Evolutionary conservation across 2,329 filamentous ascomycete genomes (phyloP), one percentile per base, ranked within the genome.

Genomic region (Aureobasidium sp.): DNA sequence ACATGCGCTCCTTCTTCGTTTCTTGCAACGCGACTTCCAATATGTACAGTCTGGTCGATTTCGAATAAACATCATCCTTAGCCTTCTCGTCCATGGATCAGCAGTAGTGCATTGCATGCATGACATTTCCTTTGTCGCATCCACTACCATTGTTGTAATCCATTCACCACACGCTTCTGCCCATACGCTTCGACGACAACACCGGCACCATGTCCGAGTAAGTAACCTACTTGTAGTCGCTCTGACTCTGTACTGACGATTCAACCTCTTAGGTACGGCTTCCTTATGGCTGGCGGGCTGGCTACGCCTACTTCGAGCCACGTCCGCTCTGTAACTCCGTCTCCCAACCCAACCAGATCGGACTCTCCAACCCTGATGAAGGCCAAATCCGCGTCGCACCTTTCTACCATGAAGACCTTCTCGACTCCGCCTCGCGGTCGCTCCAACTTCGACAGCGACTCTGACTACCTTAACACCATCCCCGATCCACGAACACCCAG

Each of bases 401-500:
- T 61, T 41, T n/a, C 59, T 9, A 61, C 48, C 11, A 48, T 61
- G 48, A 49, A 50, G 11, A 27, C 49, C 16, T 47, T 61, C 37
- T 45, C 49, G 10, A 54, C 59, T 1, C 42, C 59, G 4, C 32
- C 59, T 49, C 59, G 59, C 3, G 42, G 49, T 27, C 59, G 59
- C 49, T 29, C 49, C 29, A 44, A 48, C 59, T 59, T 59, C 25
- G 59, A 59, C 16, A 49, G 48, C 36, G 64, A 65, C 37, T 58
- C 59, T 9, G 62, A 63, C 13, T 62, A 59, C 25, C 52, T 61
- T 11, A 65, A 65, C 44, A 65, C 64, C 29, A 45, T 65, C 10
- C 64, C 64, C 39, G 64, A 65, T 47, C 64, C 64, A 27, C 58
- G 64, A 34, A 65, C 64, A 13, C 64, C 64, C 16, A 65, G 64